phyloP scores from a whole-genome alignment of 108 stramenopile genomes.

The Seminavis robusta region DNA sequence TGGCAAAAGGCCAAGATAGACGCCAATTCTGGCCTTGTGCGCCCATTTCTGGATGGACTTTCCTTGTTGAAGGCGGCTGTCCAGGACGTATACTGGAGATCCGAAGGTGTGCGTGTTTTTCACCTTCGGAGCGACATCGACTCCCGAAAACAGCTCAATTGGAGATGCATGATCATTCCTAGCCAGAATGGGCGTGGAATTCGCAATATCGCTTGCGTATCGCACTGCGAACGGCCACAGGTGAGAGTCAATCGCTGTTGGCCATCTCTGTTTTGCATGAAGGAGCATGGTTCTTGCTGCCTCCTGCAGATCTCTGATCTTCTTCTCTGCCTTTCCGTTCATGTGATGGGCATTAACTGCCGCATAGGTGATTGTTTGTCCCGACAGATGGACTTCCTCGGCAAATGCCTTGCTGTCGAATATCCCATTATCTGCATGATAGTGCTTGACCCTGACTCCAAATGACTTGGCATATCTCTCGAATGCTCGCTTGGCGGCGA shows the following conservation, averaged over 20 bases:
- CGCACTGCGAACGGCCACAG: constrained; percentile 36
- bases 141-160: background rate
- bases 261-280: constrained; percentile 28
- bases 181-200: constrained; percentile 6
- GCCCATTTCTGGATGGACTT: constrained; percentile 27
- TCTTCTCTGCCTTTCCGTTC: constrained; percentile 35
- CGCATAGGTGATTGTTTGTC: constrained; percentile 15
- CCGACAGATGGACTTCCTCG: background rate
- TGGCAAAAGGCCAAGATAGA: constrained; percentile 29
- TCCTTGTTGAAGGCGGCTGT: constrained; percentile 18
- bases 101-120: constrained; percentile 15
- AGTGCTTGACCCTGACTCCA: constrained; percentile 6
- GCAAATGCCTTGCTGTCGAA: constrained; percentile 9
- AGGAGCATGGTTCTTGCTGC: constrained; percentile 23
- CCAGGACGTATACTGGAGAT: constrained; percentile 14
- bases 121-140: background rate
- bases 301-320: constrained; percentile 31
- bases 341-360: constrained; percentile 40
- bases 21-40: constrained; percentile 15
- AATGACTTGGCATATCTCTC: constrained; percentile 5
- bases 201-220: constrained; percentile 1
- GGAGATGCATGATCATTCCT: constrained; percentile 2
- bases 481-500: constrained; percentile 21
- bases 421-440: constrained; percentile 25
- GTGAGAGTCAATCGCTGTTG: constrained; percentile 14